Evolutionary conservation across 176 grass and related monocot species (phyloP).

Genomic region (Oryza glumipatula): DNA sequence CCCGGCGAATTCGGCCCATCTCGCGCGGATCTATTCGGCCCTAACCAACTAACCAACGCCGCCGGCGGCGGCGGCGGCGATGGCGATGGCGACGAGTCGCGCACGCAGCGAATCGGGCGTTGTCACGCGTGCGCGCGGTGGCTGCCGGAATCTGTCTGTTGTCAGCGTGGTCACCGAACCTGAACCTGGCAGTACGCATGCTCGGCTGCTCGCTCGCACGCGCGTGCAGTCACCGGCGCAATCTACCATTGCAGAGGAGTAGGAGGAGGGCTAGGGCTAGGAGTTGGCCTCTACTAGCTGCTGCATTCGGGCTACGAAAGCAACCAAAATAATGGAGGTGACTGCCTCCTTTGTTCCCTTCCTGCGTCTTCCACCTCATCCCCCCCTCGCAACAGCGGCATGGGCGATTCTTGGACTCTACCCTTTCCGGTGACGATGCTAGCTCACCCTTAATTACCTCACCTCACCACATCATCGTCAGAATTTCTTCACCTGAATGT

Average conservation of each 20-base stretch:
- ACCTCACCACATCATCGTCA: too few species aligned
- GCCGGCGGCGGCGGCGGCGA: too few species aligned
- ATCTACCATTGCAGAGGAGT: background rate
- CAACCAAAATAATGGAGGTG: constrained; percentile 40
- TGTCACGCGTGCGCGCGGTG: background rate
- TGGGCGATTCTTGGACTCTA: constrained; percentile 35
- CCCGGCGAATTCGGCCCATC: background rate
- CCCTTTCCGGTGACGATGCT: background rate
- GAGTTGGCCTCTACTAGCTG: background rate
- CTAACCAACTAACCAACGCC: too few species aligned
- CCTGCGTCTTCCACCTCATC: constrained; percentile 10
- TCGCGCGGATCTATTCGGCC: background rate
- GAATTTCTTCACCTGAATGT: too few species aligned
- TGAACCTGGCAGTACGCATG: background rate
- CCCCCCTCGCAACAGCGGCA: constrained; percentile 11
- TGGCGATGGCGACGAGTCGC: too few species aligned
- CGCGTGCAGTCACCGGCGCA: background rate
- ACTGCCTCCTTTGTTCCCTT: constrained; percentile 43
- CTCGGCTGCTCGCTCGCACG: background rate
- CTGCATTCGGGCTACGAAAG: constrained; percentile 33
- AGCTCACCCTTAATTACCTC: background rate
- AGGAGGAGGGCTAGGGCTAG: background rate
- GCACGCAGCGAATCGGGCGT: too few species aligned
- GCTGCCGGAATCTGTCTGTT: background rate
- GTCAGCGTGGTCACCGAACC: background rate